Base-by-base conservation (phyloP, 225 moss, liverwort and hornwort genomes). In the Asterella californica region DNA sequence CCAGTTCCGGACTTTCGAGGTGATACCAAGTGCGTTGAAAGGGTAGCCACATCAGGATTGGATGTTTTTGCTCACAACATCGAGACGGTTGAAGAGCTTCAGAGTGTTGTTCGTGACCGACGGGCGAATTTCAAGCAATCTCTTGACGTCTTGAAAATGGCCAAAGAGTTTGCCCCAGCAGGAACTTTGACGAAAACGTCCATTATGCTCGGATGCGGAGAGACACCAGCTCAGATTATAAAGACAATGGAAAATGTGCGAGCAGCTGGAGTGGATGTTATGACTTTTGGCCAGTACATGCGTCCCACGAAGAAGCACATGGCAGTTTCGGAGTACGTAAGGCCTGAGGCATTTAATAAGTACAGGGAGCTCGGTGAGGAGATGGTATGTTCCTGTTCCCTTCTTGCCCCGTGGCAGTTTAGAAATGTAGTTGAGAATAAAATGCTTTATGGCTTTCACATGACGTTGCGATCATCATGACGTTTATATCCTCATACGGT, bases 261-360 rank as follows among this genome's bases (percentile, higher is more conserved):
- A 79, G 89, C 86, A 72, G 93, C 97, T 75, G 97, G 93, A 76
- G 93, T 99, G 48, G 95, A 99, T 84, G 97, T 95, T 66, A 95
- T 99, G 86, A 99, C 99, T 22, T 86, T 95, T 75, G 99, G 99
- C 62, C 99, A 99, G 85, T 99, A 99, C 82, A 99, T 95, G 99
- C 91, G 95, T 76, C 99, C 99, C 72, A 99, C 93, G 32, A 99
- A 99, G 85, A 85, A 81, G 76, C 99, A 99, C 87, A 99, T 99
- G 99, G 88, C 93, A 25, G 99, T 99, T 54, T 99, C 99, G 14
- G 95, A 99, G 88, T 99, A 92, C 70, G 92, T 99, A 46, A 99
- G 93, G 46, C 99, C 99, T 1, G 93, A 93, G 67, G 95, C 93
- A 10, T 99, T 95, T 83, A 92, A 93, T 78, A 90, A 95, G 80